phyloP scores from a whole-genome alignment of 441 rosid genomes.

The Bocquillonia castaneifolia region DNA sequence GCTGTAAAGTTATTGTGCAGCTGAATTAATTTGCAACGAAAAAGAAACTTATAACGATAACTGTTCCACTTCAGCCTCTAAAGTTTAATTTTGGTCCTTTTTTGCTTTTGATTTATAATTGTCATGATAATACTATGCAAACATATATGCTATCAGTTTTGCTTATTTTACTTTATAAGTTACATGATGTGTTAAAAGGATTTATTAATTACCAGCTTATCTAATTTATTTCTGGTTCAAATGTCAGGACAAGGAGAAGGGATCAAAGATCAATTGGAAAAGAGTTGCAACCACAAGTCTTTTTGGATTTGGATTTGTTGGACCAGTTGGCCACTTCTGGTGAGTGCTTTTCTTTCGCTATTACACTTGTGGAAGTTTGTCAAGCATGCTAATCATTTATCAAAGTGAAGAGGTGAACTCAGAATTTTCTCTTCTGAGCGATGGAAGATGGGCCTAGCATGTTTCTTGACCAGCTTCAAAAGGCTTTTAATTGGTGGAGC shows the following conservation, averaged over 20 bases:
- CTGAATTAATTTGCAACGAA: not conserved
- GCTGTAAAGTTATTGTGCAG: not conserved
- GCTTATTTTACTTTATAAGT: not conserved
- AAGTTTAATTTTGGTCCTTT: not conserved
- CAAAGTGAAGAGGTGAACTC: not conserved
- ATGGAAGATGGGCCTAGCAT: not conserved
- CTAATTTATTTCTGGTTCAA: not conserved
- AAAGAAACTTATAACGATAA: not conserved
- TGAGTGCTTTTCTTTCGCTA: constrained; percentile 13
- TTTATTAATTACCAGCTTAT: not conserved
- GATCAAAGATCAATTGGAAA: constrained; percentile 39
- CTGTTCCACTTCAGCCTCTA: not conserved
- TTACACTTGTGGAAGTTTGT: not conserved
- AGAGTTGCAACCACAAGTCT: constrained; percentile 49
- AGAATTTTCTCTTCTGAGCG: not conserved
- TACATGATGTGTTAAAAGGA: not conserved
- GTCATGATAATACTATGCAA: not conserved
- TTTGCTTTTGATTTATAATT: not conserved
- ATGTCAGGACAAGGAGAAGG: constrained; percentile 33
- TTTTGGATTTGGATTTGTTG: constrained; percentile 53
- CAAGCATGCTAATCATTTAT: not conserved
- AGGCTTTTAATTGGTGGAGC: not conserved
- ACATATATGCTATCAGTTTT: no score
- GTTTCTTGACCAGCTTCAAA: not conserved
- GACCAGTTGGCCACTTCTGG: constrained; percentile 61